These are phyloP conservation scores for Neurospora sp. DNA, from an alignment of 495 filamentous ascomycete genomes.

Conservation along the genomic window DNA sequence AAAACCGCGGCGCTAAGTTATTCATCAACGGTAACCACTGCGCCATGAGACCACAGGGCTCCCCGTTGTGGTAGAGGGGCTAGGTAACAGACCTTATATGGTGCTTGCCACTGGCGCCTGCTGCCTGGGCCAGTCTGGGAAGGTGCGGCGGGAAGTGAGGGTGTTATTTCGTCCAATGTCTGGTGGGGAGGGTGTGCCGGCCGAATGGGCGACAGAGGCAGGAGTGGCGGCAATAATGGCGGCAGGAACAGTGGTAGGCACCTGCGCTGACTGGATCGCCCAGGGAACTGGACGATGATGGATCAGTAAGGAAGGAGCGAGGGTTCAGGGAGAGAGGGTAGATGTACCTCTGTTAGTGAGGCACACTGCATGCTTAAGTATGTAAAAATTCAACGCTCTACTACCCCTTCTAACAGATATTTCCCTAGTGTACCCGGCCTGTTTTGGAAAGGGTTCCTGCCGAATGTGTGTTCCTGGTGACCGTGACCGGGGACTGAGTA, in stretches of 20 bases:
- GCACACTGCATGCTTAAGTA: too few relatives aligned
- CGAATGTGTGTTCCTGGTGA: too few relatives aligned
- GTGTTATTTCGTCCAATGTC: background rate
- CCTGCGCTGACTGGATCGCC: background rate
- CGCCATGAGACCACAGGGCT: background rate
- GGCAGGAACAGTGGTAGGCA: background rate
- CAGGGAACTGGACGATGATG: too few relatives aligned
- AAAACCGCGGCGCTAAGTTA: background rate
- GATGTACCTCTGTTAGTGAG: too few relatives aligned
- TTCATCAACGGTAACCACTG: too few relatives aligned
- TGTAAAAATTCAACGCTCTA: too few relatives aligned
- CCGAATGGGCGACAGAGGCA: background rate
- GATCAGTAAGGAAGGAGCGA: too few relatives aligned
- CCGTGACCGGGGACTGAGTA: too few relatives aligned
- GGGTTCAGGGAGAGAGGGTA: too few relatives aligned
- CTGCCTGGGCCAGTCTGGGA: background rate
- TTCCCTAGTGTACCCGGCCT: too few relatives aligned
- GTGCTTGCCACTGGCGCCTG: background rate
- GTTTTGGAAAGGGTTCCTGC: too few relatives aligned
- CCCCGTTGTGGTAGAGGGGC: background rate
- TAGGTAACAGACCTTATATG: background rate
- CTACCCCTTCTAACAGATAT: too few relatives aligned
- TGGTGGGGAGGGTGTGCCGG: background rate
- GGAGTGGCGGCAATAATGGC: background rate
- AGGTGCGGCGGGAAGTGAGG: background rate